A percentile compares a stretch with the other conserved stretches of the same genome.
Evolutionary conservation across 768 basidiomycete species (phyloP).

Genomic region (Dioszegia crocea): DNA sequence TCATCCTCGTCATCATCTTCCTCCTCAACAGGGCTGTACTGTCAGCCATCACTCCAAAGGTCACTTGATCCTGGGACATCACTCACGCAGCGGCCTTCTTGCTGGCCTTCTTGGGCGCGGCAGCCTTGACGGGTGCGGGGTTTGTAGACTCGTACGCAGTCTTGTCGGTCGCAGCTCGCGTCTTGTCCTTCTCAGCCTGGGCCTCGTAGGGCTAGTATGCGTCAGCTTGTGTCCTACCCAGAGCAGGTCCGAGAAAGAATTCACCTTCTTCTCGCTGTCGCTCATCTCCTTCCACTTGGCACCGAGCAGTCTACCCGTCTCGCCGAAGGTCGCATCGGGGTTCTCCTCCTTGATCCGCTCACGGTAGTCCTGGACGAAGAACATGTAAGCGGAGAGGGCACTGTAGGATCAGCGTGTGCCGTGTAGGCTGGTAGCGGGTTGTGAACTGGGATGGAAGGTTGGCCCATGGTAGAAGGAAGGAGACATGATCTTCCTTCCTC

Average conservation of each 20-base stretch:
- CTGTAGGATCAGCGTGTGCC: conserved; percentile 46
- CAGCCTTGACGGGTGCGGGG: conserved; percentile 9
- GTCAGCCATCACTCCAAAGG: not conserved
- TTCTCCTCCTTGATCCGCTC: conserved; percentile 93
- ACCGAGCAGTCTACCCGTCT: conserved; percentile 86
- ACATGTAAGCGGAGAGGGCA: conserved; percentile 95
- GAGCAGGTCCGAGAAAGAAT: conserved; percentile 18
- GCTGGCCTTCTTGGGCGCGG: conserved; percentile 20
- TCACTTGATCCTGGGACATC: not conserved
- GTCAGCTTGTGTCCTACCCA: conserved; percentile 8
- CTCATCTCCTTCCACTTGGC: conserved; percentile 95
- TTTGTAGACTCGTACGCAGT: conserved; percentile 43
- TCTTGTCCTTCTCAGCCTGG: conserved; percentile 80
- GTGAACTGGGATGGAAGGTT: no score
- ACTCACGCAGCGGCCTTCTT: conserved; percentile 23
- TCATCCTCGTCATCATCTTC: conserved; percentile 26
- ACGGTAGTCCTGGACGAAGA: conserved; percentile 94
- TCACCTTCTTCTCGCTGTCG: conserved; percentile 84
- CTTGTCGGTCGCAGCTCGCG: conserved; percentile 72
- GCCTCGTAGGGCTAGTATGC: conserved; percentile 72
- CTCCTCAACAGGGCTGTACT: conserved; percentile 11
- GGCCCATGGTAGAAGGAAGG: no score
- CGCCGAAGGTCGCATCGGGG: conserved; percentile 89
- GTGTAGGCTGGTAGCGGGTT: no score
- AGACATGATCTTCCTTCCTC: no score